Percentiles rank a stretch among this genome's conserved stretches.
phyloP scores from a whole-genome alignment of 2,329 filamentous ascomycete species.

The Aspergillus sp. region DNA sequence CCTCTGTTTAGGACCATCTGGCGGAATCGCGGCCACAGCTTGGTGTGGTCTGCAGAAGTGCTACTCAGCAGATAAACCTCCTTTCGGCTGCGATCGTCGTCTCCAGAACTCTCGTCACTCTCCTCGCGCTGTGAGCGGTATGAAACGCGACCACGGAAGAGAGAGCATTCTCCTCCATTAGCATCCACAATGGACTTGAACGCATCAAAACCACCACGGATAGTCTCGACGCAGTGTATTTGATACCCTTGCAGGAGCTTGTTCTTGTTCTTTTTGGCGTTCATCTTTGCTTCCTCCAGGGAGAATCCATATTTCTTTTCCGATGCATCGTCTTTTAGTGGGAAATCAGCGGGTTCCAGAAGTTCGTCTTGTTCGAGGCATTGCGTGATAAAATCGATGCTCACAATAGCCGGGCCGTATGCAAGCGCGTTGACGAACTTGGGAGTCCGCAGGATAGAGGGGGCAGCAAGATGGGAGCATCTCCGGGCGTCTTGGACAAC shows the following conservation, averaged over 20 bases:
- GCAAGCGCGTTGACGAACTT: constrained; percentile 92
- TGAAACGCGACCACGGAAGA: constrained; percentile 74
- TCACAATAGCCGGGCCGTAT: constrained; percentile 74
- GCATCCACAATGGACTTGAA: constrained; percentile 83
- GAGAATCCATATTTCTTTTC: constrained; percentile 72
- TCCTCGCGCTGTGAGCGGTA: constrained; percentile 62
- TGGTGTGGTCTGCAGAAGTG: constrained; percentile 65
- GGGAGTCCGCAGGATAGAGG: constrained; percentile 81
- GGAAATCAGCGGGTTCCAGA: constrained; percentile 65
- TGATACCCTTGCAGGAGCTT: constrained; percentile 73
- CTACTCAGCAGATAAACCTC: constrained; percentile 84
- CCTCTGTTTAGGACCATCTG: constrained; percentile 76
- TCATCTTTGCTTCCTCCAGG: constrained; percentile 66
- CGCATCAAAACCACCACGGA: constrained; percentile 79
- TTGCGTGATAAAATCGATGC: constrained; percentile 74
- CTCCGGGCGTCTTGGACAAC: constrained; percentile 73
- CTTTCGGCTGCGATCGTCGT: constrained; percentile 63
- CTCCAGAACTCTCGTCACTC: constrained; percentile 53
- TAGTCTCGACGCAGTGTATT: constrained; percentile 80
- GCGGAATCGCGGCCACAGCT: constrained; percentile 77
- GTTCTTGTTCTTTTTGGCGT: constrained; percentile 75
- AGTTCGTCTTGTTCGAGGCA: constrained; percentile 70
- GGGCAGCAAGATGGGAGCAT: constrained; percentile 86
- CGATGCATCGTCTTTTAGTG: constrained; percentile 69
- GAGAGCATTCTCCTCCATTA: constrained; percentile 80